Evolutionary conservation across 2,329 filamentous ascomycete genomes (phyloP), one percentile per base, ranked within the genome.

Genomic region (Colletotrichum noveboracense): DNA sequence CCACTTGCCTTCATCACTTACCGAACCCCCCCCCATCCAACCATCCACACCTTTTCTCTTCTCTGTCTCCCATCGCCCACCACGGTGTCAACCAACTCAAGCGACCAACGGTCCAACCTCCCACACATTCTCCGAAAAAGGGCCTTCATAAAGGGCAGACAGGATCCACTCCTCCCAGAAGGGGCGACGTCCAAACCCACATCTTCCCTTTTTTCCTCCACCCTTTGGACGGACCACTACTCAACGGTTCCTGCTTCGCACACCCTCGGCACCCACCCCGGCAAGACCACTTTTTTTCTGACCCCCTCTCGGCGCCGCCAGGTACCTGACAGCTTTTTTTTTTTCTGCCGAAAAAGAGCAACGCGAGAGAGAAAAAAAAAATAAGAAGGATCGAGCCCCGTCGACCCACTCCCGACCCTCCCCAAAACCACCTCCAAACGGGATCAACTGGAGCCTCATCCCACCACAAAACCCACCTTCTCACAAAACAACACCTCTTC

Each of bases 371-470:
- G 18, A 43, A 60, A 72, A 75, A 75, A 69, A 77, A 77, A 77
- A 77, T 75, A 74, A 71, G 73, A 74, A 73, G 72, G 68, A 74
- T 71, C 76, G 65, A 73, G 77, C 71, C 77, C 77, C 77, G 77
- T 78, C 67, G 66, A 56, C 77, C 77, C 77, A 78, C 77, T 73
- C 71, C 68, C 30, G 66, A 74, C 77, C 77, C 77, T 78, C 75
- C 62, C 75, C 74, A 76, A 77, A 76, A 77, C 70, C 70, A 76
- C 75, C 69, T 77, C 66, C 75, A 77, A 78, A 77, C 77, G 77
- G 77, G 68, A 78, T 77, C 77, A 77, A 77, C 75, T 78, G 75
- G 77, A 78, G 75, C 77, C 75, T 78, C 75, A 78, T 77, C 77
- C 77, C 75, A 77, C 70, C 67, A 78, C 75, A 73, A 77, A 76